Evolutionary conservation across 2,329 filamentous ascomycete species (phyloP), one percentile per base, ranked within the genome.

Genomic region (Cercospora berteroae): DNA sequence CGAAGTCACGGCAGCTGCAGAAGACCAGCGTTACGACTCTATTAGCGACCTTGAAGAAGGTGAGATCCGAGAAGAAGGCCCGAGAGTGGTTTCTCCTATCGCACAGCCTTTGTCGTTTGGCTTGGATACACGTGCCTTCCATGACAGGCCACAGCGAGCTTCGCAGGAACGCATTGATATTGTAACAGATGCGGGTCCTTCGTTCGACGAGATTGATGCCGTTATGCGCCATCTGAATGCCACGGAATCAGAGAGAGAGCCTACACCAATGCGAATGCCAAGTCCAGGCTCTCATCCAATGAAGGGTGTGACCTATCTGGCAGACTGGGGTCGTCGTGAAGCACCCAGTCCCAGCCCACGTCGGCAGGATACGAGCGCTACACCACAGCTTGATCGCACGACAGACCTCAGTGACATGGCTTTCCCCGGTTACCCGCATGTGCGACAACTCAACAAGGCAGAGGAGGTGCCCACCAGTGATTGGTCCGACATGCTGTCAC

Each of bases 401-500:
- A 39, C 50, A 8, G 61, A 63, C 39, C 29, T 57, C 50, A 81
- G 84, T 74, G 83, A 86, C 70, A 89, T 59, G 27, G 68, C 52
- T 25, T 63, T 72, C 33, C 73, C 74, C 36, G 72, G 73, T 16
- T 78, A 76, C 72, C 67, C 75, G 20, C 68, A 71, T 31, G 81
- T 93, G 31, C 86, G 87, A 68, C 86, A 87, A 63, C 83, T 92
- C 64, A 88, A 89, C 73, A 86, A 84, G 67, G 85, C 84, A 36
- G 86, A 86, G 29, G 88, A 87, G 69, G 82, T 89, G 16, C 88
- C 90, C 25, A 86, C 89, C 67, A 97, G 94, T 77, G 94, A 98
- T 78, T 99, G 95, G 95, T 93, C 96, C 75, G 90, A 90, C 76
- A 88, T 90, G 57, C 89, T 97, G 69, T 90, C 90, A 9, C 91